Percentiles rank a stretch among this genome's conserved stretches.
Conservation (phyloP, 257 asterid species). For the Solanum commersonii region DNA sequence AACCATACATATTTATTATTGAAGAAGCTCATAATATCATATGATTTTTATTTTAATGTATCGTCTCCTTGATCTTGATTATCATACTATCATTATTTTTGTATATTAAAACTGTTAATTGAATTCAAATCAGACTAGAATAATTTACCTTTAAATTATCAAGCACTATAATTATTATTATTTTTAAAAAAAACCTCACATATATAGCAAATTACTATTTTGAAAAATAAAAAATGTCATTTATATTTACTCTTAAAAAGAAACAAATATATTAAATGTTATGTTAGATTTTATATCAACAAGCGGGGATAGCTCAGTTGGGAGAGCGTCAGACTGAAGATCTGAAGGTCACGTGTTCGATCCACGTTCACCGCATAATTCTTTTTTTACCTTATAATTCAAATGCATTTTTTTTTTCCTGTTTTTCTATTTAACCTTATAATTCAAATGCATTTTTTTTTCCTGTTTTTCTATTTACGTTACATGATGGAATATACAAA, state of each 20-base stretch:
- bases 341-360: constrained; percentile 96
- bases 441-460: not conserved
- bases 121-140: too few species aligned
- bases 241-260: not conserved
- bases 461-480: not conserved
- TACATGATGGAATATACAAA: not conserved
- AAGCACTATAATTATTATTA: too few species aligned
- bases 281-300: fast-evolving
- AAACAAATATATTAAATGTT: fast-evolving
- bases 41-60: too few species aligned
- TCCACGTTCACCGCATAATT: constrained; percentile 89
- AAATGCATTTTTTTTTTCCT: not conserved
- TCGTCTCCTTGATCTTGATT: too few species aligned
- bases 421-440: not conserved
- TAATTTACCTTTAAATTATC: too few species aligned
- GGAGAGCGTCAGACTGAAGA: constrained; percentile 95
- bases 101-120: too few species aligned
- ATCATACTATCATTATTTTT: too few species aligned
- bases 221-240: not conserved
- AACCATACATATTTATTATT: too few species aligned
- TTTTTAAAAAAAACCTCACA: too few species aligned
- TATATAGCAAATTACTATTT: not conserved
- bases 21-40: too few species aligned
- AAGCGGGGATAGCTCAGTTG: constrained; percentile 93
- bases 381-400: too few species aligned